Conservation (phyloP, 2,329 filamentous ascomycete genomes). For the Periconia sp. region DNA sequence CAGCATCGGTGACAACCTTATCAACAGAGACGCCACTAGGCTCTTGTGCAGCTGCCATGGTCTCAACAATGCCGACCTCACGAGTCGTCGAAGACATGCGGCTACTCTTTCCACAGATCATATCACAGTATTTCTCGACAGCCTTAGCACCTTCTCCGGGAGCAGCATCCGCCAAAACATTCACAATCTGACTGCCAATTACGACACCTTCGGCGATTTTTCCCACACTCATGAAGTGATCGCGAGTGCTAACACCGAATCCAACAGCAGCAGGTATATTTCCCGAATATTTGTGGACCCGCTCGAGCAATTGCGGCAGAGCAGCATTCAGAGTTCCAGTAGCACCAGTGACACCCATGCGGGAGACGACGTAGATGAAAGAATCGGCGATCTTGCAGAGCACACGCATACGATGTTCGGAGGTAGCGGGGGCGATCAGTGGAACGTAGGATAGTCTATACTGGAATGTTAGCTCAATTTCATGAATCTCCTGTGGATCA, state of each 20-base stretch:
- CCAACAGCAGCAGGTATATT: slow-evolving; percentile 91
- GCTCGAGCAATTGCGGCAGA: slow-evolving; percentile 79
- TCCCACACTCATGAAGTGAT: slow-evolving; percentile 88
- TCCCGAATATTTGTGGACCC: slow-evolving; percentile 91
- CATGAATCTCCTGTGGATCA: slow-evolving; percentile 9
- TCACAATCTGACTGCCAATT: slow-evolving; percentile 95
- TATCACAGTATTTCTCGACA: slow-evolving; percentile 86
- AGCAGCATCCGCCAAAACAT: slow-evolving; percentile 72
- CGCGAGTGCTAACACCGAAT: slow-evolving; percentile 93
- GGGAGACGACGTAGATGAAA: slow-evolving; percentile 97
- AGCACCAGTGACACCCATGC: slow-evolving; percentile 95
- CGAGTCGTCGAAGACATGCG: slow-evolving; percentile 59
- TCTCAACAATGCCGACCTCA: slow-evolving; percentile 74
- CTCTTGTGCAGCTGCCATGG: slow-evolving; percentile 66
- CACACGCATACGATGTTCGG: slow-evolving; percentile 90
- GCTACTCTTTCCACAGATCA: slow-evolving; percentile 66
- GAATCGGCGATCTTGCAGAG: slow-evolving; percentile 97
- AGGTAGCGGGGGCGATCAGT: slow-evolving; percentile 93
- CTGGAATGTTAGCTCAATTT: slow-evolving; percentile 15
- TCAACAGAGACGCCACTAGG: slow-evolving; percentile 71
- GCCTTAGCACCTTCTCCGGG: slow-evolving; percentile 71
- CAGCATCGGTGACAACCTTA: slow-evolving; percentile 67
- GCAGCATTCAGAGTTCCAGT: slow-evolving; percentile 80
- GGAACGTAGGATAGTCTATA: slow-evolving; percentile 87
- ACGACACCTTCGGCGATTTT: slow-evolving; percentile 91